Evolutionary conservation across 345 rosid species (phyloP).

Genomic region (Bruguiera gymnorhiza): DNA sequence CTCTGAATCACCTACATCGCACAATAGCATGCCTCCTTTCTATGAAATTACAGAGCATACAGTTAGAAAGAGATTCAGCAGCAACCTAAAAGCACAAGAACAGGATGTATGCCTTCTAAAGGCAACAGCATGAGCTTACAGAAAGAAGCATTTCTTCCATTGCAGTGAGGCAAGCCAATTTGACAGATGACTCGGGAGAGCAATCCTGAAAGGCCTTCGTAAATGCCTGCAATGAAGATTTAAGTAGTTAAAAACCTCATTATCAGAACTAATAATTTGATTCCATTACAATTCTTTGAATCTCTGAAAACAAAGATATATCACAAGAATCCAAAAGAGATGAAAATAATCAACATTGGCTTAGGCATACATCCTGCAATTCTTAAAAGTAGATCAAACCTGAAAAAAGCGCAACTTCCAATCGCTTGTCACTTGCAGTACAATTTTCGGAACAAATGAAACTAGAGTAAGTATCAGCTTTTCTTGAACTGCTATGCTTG

Average conservation of each 20-base stretch:
- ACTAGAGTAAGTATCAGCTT: conserved; percentile 49
- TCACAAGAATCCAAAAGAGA: conserved; percentile 9
- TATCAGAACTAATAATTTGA: conserved; percentile 2
- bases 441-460: conserved; percentile 65
- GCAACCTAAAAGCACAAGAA: neutral
- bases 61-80: neutral
- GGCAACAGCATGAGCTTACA: conserved; percentile 43
- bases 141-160: conserved; percentile 64
- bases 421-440: conserved; percentile 34
- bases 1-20: conserved; percentile 45
- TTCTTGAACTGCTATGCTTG: conserved; percentile 40
- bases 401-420: conserved; percentile 69
- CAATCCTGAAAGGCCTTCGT: conserved; percentile 58
- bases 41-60: conserved; percentile 18
- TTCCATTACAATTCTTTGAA: conserved; percentile 6
- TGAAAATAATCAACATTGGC: conserved; percentile 1
- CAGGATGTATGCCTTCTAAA: neutral
- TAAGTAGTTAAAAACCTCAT: conserved; percentile 10
- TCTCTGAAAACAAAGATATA: neutral
- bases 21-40: conserved; percentile 39
- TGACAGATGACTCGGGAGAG: conserved; percentile 58
- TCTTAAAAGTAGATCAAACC: conserved; percentile 39
- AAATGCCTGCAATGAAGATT: conserved; percentile 63
- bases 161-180: conserved; percentile 55
- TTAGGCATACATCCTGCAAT: neutral